Base-by-base conservation (phyloP, 306 rosid genomes). In the Pterocarpus macrocarpus region DNA sequence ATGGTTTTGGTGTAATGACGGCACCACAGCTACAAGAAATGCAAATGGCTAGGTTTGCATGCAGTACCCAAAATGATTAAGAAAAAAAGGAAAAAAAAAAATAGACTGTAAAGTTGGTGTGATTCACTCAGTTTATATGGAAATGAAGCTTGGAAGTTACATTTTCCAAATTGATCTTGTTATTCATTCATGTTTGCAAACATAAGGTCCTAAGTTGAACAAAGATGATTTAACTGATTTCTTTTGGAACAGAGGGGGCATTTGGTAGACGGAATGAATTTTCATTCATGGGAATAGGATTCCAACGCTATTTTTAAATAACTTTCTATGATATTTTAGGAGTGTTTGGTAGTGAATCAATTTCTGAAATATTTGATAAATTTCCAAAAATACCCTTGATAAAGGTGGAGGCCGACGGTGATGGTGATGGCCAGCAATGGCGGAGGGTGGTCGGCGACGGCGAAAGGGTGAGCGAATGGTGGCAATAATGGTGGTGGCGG, bases 1-100 rank as follows among this genome's bases (percentile, higher is more conserved):
- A 41, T 6, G 16, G 58, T 78, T 68, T 41, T 56, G 69, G 58
- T 55, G 30, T 55, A 55, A 41, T 43, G 59, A 69, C 49, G 69
- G 65, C 75, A 67, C 22, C 78, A 39, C 35, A 17, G 55, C 70
- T 70, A 47, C 16, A 47, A 11, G 63, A 61, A 79, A 68, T 69
- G 66, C 76, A 81, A 76, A 28, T 58, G 58, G 64, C 55, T 73
- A 55, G 69, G 47, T 73, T 34, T 41, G 47, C 8, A 0, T 50
- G 63, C 57, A 67, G 22, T 68, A 14, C 8, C 67, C 35, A 39
- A 55, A 67, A 14, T 41, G 33, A 14, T 22, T 1, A 30, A 55
- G 10, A 55, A 8, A 1, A 53, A 15, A 43, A 30, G 39, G 10
- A 73, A 16, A 5, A 49, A 12, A 62, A 62, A 15, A 13, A 47